A percentile compares a stretch with the other conserved stretches of the same genome.
Evolutionary conservation across 495 filamentous ascomycete genomes (phyloP).

Genomic region (Daldinia grandis): DNA sequence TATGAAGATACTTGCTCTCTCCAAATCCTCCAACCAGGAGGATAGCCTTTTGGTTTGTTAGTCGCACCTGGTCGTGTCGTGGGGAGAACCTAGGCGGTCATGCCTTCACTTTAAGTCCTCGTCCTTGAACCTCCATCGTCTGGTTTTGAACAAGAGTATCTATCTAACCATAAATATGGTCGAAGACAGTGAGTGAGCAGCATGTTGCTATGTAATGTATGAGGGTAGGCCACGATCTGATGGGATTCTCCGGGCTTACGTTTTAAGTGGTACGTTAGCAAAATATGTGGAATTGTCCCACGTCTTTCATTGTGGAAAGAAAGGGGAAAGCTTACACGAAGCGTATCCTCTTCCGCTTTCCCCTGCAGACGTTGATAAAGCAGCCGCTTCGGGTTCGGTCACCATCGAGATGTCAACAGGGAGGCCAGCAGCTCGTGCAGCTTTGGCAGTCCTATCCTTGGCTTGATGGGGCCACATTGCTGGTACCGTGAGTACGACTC

Average conservation of each 20-base stretch:
- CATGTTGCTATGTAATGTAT: not conserved
- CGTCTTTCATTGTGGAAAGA: too few relatives aligned
- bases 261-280: not conserved
- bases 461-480: constrained; percentile 33
- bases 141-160: constrained; percentile 1
- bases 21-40: not conserved
- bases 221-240: not conserved
- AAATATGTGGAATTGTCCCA: too few relatives aligned
- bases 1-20: constrained; percentile 8
- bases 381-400: constrained; percentile 31
- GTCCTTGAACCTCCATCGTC: not conserved
- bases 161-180: constrained; percentile 2
- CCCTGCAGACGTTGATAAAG: constrained; percentile 9
- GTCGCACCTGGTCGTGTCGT: too few relatives aligned
- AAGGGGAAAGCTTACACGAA: not conserved
- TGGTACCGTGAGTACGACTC: constrained; percentile 24
- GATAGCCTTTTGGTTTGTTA: not conserved
- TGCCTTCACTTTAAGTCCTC: not conserved
- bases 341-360: not conserved
- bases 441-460: constrained; percentile 6
- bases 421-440: constrained; percentile 17
- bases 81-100: not conserved
- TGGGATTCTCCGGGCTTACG: too few relatives aligned
- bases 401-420: constrained; percentile 8
- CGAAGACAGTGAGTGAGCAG: not conserved